These are phyloP conservation scores for Penicillium diatomitis DNA, from an alignment of 495 filamentous ascomycete genomes.

Conservation along the genomic window DNA sequence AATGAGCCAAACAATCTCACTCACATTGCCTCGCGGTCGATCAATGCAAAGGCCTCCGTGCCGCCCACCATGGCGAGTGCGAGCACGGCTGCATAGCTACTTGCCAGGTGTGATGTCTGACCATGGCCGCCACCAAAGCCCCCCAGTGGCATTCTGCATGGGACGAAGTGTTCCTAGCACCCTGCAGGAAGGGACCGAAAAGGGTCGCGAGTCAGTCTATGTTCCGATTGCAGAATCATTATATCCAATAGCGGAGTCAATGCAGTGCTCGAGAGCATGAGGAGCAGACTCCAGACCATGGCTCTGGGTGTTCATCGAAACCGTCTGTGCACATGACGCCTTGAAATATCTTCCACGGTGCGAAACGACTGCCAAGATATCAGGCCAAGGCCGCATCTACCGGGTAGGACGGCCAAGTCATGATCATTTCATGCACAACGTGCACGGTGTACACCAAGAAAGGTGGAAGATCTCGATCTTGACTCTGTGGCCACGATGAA, in stretches of 20 bases:
- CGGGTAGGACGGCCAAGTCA: too few relatives aligned
- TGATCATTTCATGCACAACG: too few relatives aligned
- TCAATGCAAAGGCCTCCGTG: conserved; percentile 57
- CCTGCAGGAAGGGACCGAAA: conserved; percentile 19
- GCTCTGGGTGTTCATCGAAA: too few relatives aligned
- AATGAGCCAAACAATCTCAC: conserved; percentile 6
- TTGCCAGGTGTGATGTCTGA: conserved; percentile 76
- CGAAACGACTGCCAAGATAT: too few relatives aligned
- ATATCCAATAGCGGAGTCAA: background rate
- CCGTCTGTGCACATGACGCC: too few relatives aligned
- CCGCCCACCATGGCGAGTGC: conserved; percentile 69
- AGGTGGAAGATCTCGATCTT: too few relatives aligned
- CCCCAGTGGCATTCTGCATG: conserved; percentile 69
- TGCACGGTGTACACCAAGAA: too few relatives aligned
- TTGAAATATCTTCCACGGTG: too few relatives aligned
- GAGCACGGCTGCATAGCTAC: conserved; percentile 78
- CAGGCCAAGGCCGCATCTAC: too few relatives aligned
- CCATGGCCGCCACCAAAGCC: conserved; percentile 94
- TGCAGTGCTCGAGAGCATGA: background rate
- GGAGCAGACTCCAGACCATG: too few relatives aligned
- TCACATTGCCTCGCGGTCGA: conserved; percentile 72
- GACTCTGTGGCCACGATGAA: too few relatives aligned
- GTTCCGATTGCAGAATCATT: background rate
- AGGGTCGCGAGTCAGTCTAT: background rate
- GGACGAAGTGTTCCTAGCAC: conserved; percentile 61